Evolutionary conservation across 78 protist genomes (phyloP), one percentile per base, ranked within the genome.

Genomic region (Carpediemonas membranifera): DNA sequence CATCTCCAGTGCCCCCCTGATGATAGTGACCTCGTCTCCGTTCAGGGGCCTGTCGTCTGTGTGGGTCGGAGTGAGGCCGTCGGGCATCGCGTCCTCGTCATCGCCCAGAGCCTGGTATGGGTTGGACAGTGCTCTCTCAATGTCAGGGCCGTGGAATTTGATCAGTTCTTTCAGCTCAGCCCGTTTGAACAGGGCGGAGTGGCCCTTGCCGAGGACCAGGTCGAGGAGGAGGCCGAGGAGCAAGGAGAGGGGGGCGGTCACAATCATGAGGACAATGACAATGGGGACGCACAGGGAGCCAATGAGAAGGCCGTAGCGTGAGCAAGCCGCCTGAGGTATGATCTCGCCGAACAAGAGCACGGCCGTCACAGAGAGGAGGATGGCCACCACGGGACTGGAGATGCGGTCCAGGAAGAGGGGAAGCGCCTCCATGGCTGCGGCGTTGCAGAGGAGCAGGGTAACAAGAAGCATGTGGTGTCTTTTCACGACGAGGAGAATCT

Each of bases 291-390:
- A 11, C n/a, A 68, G 7, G 41, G 52, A 1, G 39, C 36, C 71
- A 31, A 43, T 65, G 21, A 14, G 41, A 35, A 67, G 57, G 27
- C 19, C 1, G 16, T 54, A 56, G 16, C 73, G 41, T 2, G 73
- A 53, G 31, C 57, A 35, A 36, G 47, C 28, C n/a, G 73, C 73
- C 31, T 54, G 18, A 19, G 73, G 73, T 25, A 35, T 21, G 60
- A 60, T 13, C 68, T 85, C 90, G 13, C 90, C 90, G 28, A 85
- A 85, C 47, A 82, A 0, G 34, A 85, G 77, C 13, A 82, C 82
- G 28, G 53, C 34, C 31, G 82, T 71, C 52, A 78, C 84, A 0
- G 73, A 67, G 50, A 67, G 24, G 61, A 67, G n/a, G 55, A 68
- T 25, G 28, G 90, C 90, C 30, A 73, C 21, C 31, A 16, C 14